A percentile compares a stretch with the other conserved stretches of the same genome.
Evolutionary conservation across 768 basidiomycete genomes (phyloP).

Genomic region (Zangia roseola): DNA sequence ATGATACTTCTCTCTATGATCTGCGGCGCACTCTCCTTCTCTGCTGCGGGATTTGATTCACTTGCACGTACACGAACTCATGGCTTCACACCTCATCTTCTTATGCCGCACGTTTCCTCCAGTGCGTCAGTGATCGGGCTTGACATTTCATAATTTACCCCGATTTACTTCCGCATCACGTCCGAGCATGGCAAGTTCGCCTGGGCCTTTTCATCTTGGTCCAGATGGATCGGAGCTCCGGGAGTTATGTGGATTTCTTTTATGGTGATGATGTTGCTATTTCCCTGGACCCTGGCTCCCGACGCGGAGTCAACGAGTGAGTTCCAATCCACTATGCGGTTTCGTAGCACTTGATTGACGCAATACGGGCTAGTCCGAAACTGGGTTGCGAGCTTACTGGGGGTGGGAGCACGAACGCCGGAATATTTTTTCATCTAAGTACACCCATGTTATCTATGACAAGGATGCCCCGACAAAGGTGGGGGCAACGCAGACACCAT

Average conservation of each 20-base stretch:
- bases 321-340: constrained; percentile 3
- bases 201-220: constrained; percentile 38
- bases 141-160: constrained; percentile 39
- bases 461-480: constrained; percentile 88
- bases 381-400: neutral
- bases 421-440: neutral
- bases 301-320: constrained; percentile 34
- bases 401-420: neutral
- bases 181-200: constrained; percentile 33
- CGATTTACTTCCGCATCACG: constrained; percentile 37
- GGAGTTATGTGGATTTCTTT: constrained; percentile 34
- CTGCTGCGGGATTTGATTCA: constrained; percentile 31
- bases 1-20: constrained; percentile 32
- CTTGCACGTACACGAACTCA: constrained; percentile 29
- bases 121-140: constrained; percentile 35
- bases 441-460: constrained; percentile 51
- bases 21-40: constrained; percentile 35
- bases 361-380: neutral
- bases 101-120: neutral
- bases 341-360: neutral
- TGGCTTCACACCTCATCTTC: neutral
- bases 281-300: constrained; percentile 28
- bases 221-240: constrained; percentile 28
- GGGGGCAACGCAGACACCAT: constrained; percentile 78
- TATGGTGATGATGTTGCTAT: constrained; percentile 34